Evolutionary conservation across 208 protist genomes (phyloP).

Genomic region (Trypanosoma melophagium): DNA sequence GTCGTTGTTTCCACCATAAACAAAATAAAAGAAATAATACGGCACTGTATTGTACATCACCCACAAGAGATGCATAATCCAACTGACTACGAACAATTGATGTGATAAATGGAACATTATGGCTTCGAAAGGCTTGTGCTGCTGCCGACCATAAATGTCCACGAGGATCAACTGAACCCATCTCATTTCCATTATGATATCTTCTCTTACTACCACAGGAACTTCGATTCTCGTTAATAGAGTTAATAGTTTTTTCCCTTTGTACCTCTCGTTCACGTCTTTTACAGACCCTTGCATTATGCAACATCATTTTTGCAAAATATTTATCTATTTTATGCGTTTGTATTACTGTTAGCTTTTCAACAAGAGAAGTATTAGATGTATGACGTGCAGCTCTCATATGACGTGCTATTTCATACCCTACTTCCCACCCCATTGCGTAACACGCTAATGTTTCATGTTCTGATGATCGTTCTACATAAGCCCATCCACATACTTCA

Average conservation of each 20-base stretch:
- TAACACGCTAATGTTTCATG: slow-evolving; percentile 57
- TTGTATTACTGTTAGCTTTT: not conserved
- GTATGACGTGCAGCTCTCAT: slow-evolving; percentile 24
- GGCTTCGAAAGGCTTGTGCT: slow-evolving; percentile 63
- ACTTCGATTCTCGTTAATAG: not conserved
- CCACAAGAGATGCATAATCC: slow-evolving; percentile 75
- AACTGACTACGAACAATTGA: slow-evolving; percentile 56
- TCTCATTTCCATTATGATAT: slow-evolving; percentile 1
- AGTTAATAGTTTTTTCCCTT: not conserved
- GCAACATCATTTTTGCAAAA: slow-evolving; percentile 29
- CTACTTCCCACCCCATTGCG: slow-evolving; percentile 83
- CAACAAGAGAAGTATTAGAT: not conserved
- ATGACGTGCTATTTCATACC: slow-evolving; percentile 64
- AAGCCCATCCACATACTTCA: slow-evolving; percentile 52
- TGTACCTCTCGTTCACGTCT: not conserved
- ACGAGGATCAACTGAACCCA: slow-evolving; percentile 37
- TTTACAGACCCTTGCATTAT: slow-evolving; percentile 29
- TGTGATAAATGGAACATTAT: slow-evolving; percentile 52
- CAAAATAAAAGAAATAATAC: slow-evolving; percentile 77
- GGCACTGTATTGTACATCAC: slow-evolving; percentile 80
- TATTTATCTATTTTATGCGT: slow-evolving; percentile 11
- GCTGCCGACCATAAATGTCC: slow-evolving; percentile 68
- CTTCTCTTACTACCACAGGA: slow-evolving; percentile 5
- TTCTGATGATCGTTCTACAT: slow-evolving; percentile 53
- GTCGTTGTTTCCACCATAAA: slow-evolving; percentile 78